These are phyloP conservation scores for Paecilomyces sp. DNA, from an alignment of 2,329 filamentous ascomycete genomes.

Conservation along the genomic window DNA sequence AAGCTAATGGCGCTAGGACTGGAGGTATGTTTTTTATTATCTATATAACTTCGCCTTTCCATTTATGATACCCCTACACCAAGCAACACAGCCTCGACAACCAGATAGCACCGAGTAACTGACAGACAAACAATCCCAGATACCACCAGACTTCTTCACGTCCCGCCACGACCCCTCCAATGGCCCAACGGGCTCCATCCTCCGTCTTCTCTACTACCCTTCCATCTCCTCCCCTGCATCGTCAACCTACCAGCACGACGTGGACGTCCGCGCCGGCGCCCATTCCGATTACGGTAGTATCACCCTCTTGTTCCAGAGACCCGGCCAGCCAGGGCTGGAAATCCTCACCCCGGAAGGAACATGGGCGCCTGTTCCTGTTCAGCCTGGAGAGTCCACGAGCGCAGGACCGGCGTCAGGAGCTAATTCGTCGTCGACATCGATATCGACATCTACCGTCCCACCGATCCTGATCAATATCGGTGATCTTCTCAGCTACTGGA, in stretches of 20 bases:
- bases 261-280: conserved; percentile 77
- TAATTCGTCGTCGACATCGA: conserved; percentile 35
- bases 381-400: conserved; percentile 33
- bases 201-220: conserved; percentile 69
- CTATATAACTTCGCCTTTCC: background rate
- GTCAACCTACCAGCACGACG: conserved; percentile 38
- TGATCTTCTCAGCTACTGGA: conserved; percentile 77
- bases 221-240: conserved; percentile 41
- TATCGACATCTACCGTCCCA: conserved; percentile 36
- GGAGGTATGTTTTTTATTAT: conserved; percentile 39
- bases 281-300: conserved; percentile 78
- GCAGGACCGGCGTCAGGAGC: background rate
- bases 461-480: conserved; percentile 70
- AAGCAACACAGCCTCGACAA: background rate
- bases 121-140: conserved; percentile 15
- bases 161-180: conserved; percentile 48
- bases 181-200: conserved; percentile 50
- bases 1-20: conserved; percentile 73
- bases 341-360: conserved; percentile 55
- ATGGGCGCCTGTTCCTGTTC: conserved; percentile 63
- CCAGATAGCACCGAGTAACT: background rate
- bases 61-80: background rate
- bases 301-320: conserved; percentile 73
- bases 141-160: conserved; percentile 52
- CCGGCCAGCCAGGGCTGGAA: conserved; percentile 79